Base-by-base conservation (phyloP, 306 rosid species). In the Adenanthera pavonina region DNA sequence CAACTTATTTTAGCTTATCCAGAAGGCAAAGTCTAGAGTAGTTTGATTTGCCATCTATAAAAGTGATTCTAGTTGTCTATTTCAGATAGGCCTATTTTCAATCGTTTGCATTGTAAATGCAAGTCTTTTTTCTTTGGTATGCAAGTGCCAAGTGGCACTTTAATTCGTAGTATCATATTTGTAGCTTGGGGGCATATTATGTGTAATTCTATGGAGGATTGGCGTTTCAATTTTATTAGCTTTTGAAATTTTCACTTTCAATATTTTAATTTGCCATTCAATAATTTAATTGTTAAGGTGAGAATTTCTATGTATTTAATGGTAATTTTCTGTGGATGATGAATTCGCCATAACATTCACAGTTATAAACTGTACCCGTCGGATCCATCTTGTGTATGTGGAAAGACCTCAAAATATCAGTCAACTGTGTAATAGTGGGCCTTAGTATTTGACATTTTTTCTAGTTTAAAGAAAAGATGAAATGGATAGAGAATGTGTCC, bases 21-120 rank as follows among this genome's bases (percentile, higher is more conserved):
- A 48, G 41, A 68, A 20, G 78, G 38, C 67, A 38, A 69, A 40
- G 33, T 68, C 76, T 83, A 73, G 71, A 80, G 71, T 49, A 47
- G 76, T 76, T 16, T 8, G 25, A 65, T 43, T 68, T 72, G 68
- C 59, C 3, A 41, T 40, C 17, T 57, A 8, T 56, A 46, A 73
- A 43, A 20, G 4, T 20, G 41, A 53, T 36, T 19, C 9, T 60
- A 16, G 14, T 71, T 20, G 54, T 62, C 47, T 34, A 34, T 84
- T 59, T 74, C 80, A 46, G 51, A 5, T 6, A n/a, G 56, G 73
- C 68, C 8, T 54, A 44, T 69, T 70, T 3, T 77, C 20, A 3
- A 6, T 52, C 35, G n/a, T 76, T 25, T 60, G 64, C 59, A 46
- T 77, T 82, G 35, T 59, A 54, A 76, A 57, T 76, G 65, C 66